Evolutionary conservation across 495 filamentous ascomycete species (phyloP).

Genomic region (Penicillium maclennaniae): DNA sequence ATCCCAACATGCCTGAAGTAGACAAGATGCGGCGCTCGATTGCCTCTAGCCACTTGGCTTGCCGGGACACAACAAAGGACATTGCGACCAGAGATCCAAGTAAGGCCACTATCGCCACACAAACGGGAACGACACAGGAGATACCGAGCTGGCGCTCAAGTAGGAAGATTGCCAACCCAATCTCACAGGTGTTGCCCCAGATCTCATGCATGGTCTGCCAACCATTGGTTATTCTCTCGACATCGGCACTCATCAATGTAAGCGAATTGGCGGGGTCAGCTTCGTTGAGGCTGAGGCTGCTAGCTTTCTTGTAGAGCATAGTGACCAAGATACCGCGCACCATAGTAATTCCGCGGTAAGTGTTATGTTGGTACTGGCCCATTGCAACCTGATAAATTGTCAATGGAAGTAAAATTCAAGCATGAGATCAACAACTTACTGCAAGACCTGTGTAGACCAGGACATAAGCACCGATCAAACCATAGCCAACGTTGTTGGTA

Average conservation of each 20-base stretch:
- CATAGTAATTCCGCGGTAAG: slow-evolving; percentile 57
- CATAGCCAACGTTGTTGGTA: slow-evolving; percentile 54
- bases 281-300: slow-evolving; percentile 34
- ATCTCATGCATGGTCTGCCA: slow-evolving; percentile 52
- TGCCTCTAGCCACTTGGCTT: slow-evolving; percentile 27
- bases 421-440: slow-evolving; percentile 52
- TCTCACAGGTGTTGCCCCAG: slow-evolving; percentile 57
- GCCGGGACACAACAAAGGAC: slow-evolving; percentile 23
- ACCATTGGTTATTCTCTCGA: slow-evolving; percentile 50
- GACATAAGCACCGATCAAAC: slow-evolving; percentile 61
- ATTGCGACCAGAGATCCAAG: slow-evolving; percentile 36
- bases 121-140: slow-evolving; percentile 49
- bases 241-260: slow-evolving; percentile 61
- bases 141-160: slow-evolving; percentile 55
- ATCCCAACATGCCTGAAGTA: slow-evolving; percentile 51
- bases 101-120: slow-evolving; percentile 37
- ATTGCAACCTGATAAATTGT: slow-evolving; percentile 28
- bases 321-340: slow-evolving; percentile 53
- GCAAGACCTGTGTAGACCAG: slow-evolving; percentile 61
- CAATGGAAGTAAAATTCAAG: not conserved
- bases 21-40: slow-evolving; percentile 52
- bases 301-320: slow-evolving; percentile 53
- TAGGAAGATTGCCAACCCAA: slow-evolving; percentile 55
- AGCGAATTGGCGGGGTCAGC: slow-evolving; percentile 50
- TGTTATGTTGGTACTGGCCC: slow-evolving; percentile 53